Base-by-base conservation (phyloP, 106 monocot species). In the Dioscorea zingiberensis region DNA sequence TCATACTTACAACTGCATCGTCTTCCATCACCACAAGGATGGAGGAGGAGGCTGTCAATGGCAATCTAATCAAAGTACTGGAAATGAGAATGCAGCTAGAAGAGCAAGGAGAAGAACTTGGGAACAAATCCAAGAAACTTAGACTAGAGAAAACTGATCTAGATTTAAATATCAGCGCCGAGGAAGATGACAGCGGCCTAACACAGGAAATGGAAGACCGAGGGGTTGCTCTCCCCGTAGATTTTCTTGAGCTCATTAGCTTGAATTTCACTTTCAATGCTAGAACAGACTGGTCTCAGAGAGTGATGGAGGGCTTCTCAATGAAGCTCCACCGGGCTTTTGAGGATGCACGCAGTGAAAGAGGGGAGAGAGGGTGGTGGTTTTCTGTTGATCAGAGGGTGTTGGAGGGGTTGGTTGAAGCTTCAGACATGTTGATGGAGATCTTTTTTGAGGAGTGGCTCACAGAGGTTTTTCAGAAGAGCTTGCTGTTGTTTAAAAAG, bases 391-490 rank as follows among this genome's bases (percentile, higher is more conserved):
- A 88, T 48, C 53, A 11, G 58, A 66, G 71, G 22, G 81, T 69
- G 63, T 54, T 69, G 32, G 86, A 79, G 57, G 74, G 73, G 79
- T 47, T 92, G 64, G 59, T 63, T n/a, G 63, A 19, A 9, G 77
- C 83, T n/a, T 69, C 81, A 22, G 92, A 81, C 2, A 75, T 63
- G 70, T 86, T 85, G 67, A 19, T 74, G 48, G 84, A 86, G 66
- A 19, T 55, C 47, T 68, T 76, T 63, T 84, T 86, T 66, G 92
- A 88, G 56, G 77, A 55, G 46, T 88, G 97, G 97, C 76, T 84
- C 14, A 73, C 61, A 21, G 84, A 97, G 57, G 85, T 92, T 69
- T 81, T 97, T 65, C 68, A 89, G 75, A 69, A 46, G 27, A 69
- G 77, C 59, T 27, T 82, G 64, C 53, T 30, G 74, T 69, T 80